These are phyloP conservation scores for Penicillium paradoxum DNA, from an alignment of 495 filamentous ascomycete genomes.

Conservation along the genomic window DNA sequence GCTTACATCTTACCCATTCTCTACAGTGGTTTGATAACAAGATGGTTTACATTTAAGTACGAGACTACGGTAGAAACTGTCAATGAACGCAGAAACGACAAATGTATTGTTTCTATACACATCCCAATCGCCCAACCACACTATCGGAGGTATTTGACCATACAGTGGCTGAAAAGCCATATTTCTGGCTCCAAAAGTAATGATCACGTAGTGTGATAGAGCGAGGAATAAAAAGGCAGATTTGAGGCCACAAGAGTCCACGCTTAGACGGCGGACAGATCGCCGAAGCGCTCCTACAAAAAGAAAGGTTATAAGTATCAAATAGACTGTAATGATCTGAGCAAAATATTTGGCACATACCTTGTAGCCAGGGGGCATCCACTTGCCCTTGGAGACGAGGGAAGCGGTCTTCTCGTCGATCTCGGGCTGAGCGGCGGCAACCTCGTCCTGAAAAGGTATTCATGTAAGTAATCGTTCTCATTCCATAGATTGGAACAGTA, in stretches of 20 bases:
- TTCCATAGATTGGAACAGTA: background rate
- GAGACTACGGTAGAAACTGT: background rate
- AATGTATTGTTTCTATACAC: constrained; percentile 47
- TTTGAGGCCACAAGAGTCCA: constrained; percentile 21
- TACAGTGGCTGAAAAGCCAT: constrained; percentile 23
- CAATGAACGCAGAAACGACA: constrained; percentile 30
- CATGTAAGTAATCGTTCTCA: constrained; percentile 14
- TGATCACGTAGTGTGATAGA: constrained; percentile 33
- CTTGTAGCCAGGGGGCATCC: constrained; percentile 98
- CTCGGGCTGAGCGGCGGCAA: constrained; percentile 84
- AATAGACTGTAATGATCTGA: too few relatives aligned
- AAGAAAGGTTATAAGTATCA: background rate
- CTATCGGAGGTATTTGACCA: constrained; percentile 20
- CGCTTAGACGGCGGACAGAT: constrained; percentile 82
- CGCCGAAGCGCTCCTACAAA: constrained; percentile 92
- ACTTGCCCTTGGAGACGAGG: constrained; percentile 94
- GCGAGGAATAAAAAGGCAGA: constrained; percentile 34
- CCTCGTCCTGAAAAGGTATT: constrained; percentile 69
- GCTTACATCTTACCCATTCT: background rate
- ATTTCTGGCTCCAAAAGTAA: constrained; percentile 32
- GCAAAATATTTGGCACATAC: constrained; percentile 44
- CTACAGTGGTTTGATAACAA: background rate
- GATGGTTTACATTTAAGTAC: background rate
- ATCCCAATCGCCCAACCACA: constrained; percentile 31
- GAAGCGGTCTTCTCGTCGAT: constrained; percentile 91